Percentiles rank a stretch among this genome's conserved stretches.
These are phyloP conservation scores for Calonectria hawksworthii DNA, from an alignment of 2,329 filamentous ascomycete species.

Conservation along the genomic window DNA sequence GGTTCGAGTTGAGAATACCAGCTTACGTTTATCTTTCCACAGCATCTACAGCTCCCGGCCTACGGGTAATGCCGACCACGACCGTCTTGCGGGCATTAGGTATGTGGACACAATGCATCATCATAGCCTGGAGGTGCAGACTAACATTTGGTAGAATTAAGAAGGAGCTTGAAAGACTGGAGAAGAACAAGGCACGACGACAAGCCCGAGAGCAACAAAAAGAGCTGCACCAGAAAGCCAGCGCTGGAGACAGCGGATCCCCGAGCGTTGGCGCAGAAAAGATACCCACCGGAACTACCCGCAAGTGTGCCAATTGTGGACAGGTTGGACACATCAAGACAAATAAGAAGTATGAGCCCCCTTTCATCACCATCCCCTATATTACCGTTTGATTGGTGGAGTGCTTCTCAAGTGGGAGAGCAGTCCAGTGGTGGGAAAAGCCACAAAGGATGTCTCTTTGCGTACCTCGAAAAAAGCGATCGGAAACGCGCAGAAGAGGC, in stretches of 20 bases:
- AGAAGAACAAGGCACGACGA: slow-evolving; percentile 92
- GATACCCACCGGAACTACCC: slow-evolving; percentile 76
- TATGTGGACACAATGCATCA: slow-evolving; percentile 38
- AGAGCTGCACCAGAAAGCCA: slow-evolving; percentile 67
- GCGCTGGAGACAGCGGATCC: slow-evolving; percentile 62
- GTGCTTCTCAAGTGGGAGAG: slow-evolving; percentile 30
- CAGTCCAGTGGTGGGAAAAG: slow-evolving; percentile 34
- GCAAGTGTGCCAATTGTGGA: slow-evolving; percentile 98
- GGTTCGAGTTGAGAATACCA: slow-evolving; percentile 51
- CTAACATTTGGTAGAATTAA: slow-evolving; percentile 54
- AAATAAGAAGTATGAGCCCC: slow-evolving; percentile 87
- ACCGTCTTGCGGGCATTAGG: slow-evolving; percentile 62
- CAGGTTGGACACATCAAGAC: slow-evolving; percentile 98
- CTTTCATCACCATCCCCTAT: slow-evolving; percentile 46
- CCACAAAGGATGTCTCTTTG: slow-evolving; percentile 36
- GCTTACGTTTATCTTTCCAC: slow-evolving; percentile 57
- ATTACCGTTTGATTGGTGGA: slow-evolving; percentile 52
- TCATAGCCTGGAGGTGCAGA: background rate
- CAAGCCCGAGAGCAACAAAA: slow-evolving; percentile 94
- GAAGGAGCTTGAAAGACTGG: slow-evolving; percentile 83
- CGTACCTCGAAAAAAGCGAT: slow-evolving; percentile 42
- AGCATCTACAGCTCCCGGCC: slow-evolving; percentile 65
- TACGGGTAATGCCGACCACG: slow-evolving; percentile 65
- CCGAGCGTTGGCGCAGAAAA: slow-evolving; percentile 65
- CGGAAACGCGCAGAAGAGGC: slow-evolving; percentile 19